Base-by-base conservation (phyloP, 1,284 basidiomycete genomes). In the Chondrostereum purpureum region DNA sequence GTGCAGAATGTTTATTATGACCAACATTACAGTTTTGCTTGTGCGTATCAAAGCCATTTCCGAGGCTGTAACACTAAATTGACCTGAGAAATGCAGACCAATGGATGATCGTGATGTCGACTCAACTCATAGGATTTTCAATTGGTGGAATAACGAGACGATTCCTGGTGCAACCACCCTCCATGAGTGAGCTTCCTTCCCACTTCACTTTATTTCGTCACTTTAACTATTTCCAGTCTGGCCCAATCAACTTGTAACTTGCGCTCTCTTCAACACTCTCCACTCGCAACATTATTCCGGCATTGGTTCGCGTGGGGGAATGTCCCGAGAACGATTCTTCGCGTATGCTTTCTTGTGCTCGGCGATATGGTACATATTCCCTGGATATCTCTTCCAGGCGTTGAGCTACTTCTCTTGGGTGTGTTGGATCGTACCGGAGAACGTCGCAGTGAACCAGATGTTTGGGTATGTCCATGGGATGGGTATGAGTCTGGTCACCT, bases 231-330 rank as follows among this genome's bases (percentile, higher is more conserved):
- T 44, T 19, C 36, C 39, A 14, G 76, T 96, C 55, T 96, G 93
- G 93, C 93, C 93, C 0, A 68, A 75, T 14, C 88, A 88, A 49
- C 73, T 96, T 17, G 88, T 93, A 16, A 78, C 74, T 17, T 87
- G 89, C 46, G 89, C 92, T 1, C 79, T 92, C 18, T 85, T 96
- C 68, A 87, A 86, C 64, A 86, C 83, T 2, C 65, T 87, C 4
- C 83, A 87, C 56, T 68, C 77, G 0, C 76, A 80, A 53, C 62
- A 65, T 27, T 85, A 84, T 55, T 66, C 77, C 35, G 83, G 83
- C 54, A 70, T 80, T 16, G 80, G 80, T 39, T 70, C 58, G 42
- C 73, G 75, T 14, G 80, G 80, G 0, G 83, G 83, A 58, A 73
- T 92, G 51, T 79, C 78, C 22, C 73, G 90, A 43, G 78, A 83